phyloP scores from a whole-genome alignment of 805 yeast species.

The Kazachstania africana region DNA sequence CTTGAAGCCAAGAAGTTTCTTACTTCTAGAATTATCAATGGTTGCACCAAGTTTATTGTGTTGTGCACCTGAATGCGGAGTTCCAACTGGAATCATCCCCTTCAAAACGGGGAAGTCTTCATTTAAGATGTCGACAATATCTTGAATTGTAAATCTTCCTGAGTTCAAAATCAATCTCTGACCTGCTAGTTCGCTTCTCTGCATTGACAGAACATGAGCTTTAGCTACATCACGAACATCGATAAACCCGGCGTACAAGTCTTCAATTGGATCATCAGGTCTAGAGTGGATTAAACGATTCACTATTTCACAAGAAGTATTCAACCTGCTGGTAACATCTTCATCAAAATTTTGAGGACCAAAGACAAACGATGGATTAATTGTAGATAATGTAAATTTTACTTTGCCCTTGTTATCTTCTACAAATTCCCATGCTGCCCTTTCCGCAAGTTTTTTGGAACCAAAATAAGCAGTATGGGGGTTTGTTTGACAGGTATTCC shows the following conservation, averaged over 20 bases:
- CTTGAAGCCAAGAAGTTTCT: slow-evolving; percentile 10
- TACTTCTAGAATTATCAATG: slow-evolving; percentile 8
- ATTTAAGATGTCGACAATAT: slow-evolving; percentile 20
- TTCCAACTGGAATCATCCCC: slow-evolving; percentile 34
- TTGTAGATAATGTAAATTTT: slow-evolving; percentile 28
- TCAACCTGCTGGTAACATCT: slow-evolving; percentile 24
- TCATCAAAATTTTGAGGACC: slow-evolving; percentile 40
- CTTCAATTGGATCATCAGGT: slow-evolving; percentile 16
- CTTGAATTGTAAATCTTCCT: slow-evolving; percentile 18
- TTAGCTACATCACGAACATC: slow-evolving; percentile 54
- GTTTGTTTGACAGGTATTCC: slow-evolving; percentile 14
- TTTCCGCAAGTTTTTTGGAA: slow-evolving; percentile 45
- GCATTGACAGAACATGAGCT: slow-evolving; percentile 42
- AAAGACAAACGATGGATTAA: slow-evolving; percentile 34
- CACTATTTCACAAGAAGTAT: slow-evolving; percentile 26
- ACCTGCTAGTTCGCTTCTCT: slow-evolving; percentile 25
- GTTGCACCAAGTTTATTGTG: slow-evolving; percentile 1
- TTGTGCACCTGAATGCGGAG: slow-evolving; percentile 19
- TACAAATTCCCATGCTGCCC: slow-evolving; percentile 41
- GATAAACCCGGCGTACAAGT: slow-evolving; percentile 22
- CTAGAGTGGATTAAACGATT: slow-evolving; percentile 24
- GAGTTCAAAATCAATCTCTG: slow-evolving; percentile 23
- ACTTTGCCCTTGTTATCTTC: slow-evolving; percentile 28
- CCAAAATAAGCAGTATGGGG: slow-evolving; percentile 25
- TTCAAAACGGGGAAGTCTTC: slow-evolving; percentile 32